Evolutionary conservation across 2,329 filamentous ascomycete species (phyloP).

Genomic region (Aspergillus ibericus): DNA sequence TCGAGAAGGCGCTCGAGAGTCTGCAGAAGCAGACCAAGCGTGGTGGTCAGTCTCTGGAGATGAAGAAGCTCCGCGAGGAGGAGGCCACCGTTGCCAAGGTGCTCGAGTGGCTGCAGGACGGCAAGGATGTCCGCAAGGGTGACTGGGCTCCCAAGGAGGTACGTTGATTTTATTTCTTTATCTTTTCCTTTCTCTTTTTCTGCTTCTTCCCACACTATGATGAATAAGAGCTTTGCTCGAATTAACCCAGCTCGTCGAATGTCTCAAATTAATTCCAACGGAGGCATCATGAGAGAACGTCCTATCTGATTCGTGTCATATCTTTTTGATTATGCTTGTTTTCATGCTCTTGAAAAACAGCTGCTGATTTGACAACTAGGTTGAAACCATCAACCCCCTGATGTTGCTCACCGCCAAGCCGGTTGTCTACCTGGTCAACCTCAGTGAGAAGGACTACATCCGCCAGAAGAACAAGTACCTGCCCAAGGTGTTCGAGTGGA

Average conservation of each 20-base stretch:
- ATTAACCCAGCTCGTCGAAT: constrained; percentile 99
- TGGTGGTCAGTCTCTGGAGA: constrained; percentile 92
- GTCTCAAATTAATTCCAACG: constrained; percentile 66
- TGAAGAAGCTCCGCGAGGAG: constrained; percentile 96
- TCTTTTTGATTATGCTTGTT: constrained; percentile 19
- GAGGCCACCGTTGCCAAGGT: constrained; percentile 92
- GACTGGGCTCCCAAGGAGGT: constrained; percentile 94
- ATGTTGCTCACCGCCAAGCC: constrained; percentile 95
- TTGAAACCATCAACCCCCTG: constrained; percentile 96
- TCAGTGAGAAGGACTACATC: constrained; percentile 95
- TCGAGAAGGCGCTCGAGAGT: constrained; percentile 89
- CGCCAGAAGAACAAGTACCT: constrained; percentile 99
- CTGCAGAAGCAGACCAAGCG: constrained; percentile 91
- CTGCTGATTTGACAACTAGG: constrained; percentile 56
- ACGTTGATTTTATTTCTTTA: constrained; percentile 37
- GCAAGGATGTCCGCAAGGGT: constrained; percentile 91
- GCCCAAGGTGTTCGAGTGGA: constrained; percentile 88
- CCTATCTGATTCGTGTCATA: constrained; percentile 61
- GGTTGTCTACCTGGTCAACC: constrained; percentile 93
- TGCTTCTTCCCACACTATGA: constrained; percentile 61
- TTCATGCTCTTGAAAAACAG: constrained; percentile 19
- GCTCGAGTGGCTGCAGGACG: constrained; percentile 75
- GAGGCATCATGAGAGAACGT: constrained; percentile 85
- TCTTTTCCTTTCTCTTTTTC: constrained; percentile 19
- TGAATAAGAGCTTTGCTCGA: constrained; percentile 99